Evolutionary conservation across 1,284 basidiomycete genomes (phyloP).

Genomic region (Moesziomyces antarcticus): DNA sequence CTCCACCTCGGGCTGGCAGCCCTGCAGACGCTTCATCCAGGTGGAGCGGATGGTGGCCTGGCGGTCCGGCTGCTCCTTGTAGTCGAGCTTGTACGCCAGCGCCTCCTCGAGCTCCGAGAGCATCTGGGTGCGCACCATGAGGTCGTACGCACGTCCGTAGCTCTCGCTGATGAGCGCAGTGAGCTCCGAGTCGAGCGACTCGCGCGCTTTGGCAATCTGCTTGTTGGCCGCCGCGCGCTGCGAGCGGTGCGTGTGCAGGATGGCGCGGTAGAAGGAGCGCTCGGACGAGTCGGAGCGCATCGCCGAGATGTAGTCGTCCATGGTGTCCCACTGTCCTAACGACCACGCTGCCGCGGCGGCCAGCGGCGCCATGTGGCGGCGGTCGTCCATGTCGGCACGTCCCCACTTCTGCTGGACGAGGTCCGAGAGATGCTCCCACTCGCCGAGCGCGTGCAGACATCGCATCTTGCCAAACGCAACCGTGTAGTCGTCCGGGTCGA

Average conservation of each 20-base stretch:
- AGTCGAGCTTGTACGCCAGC: slow-evolving; percentile 83
- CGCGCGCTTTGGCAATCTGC: slow-evolving; percentile 94
- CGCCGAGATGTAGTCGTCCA: slow-evolving; percentile 95
- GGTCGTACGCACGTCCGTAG: slow-evolving; percentile 92
- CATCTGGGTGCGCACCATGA: slow-evolving; percentile 98
- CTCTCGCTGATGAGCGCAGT: slow-evolving; percentile 93
- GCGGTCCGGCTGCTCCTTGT: slow-evolving; percentile 83
- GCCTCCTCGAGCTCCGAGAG: slow-evolving; percentile 98
- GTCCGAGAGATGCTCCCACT: slow-evolving; percentile 92
- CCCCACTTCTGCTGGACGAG: slow-evolving; percentile 92
- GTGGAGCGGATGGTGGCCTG: slow-evolving; percentile 66
- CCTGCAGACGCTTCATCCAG: slow-evolving; percentile 77
- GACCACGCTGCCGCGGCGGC: slow-evolving; percentile 98
- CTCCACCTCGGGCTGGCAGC: slow-evolving; percentile 97
- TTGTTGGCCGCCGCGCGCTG: slow-evolving; percentile 90
- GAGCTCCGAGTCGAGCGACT: slow-evolving; percentile 90
- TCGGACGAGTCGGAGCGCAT: slow-evolving; percentile 96
- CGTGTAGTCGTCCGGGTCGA: slow-evolving; percentile 72
- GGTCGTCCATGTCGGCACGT: slow-evolving; percentile 83
- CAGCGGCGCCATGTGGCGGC: slow-evolving; percentile 91
- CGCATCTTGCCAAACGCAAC: slow-evolving; percentile 89
- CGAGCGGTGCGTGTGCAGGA: slow-evolving; percentile 93
- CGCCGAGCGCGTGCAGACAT: slow-evolving; percentile 94
- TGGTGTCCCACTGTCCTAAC: slow-evolving; percentile 94
- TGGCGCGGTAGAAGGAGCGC: slow-evolving; percentile 94